Base-by-base conservation (phyloP, 208 protist species). In the Blastocrithidia nonstop region DNA sequence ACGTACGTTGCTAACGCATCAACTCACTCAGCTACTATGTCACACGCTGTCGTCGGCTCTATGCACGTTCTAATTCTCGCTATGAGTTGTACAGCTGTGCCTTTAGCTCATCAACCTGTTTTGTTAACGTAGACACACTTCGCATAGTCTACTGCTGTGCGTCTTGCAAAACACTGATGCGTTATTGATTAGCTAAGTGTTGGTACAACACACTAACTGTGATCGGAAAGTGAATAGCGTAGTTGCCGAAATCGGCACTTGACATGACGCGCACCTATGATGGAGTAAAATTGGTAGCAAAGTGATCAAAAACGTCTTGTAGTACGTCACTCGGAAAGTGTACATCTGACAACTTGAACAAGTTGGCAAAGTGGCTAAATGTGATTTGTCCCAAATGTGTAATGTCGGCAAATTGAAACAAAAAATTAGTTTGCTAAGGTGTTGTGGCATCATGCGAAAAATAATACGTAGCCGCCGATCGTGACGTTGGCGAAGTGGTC, bases 181-280 rank as follows among this genome's bases (percentile, higher is more conserved):
- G 57, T 27, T 76, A 61, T 22, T 67, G 65, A 35, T 72, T 79
- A n/a, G 50, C 73, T 38, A 79, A 57, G 21, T 72, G 71, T 42
- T 70, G 58, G 42, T 82, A 87, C 5, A 66, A 60, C 41, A 87
- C 65, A 50, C 67, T 80, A 45, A 82, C 52, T n/a, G 72, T 58
- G 7, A 82, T 70, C 2, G 51, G 61, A 35, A 87, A 87, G 45
- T 71, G 56, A 6, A 33, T 40, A n/a, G 66, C 71, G 50, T 76
- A 87, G 16, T 62, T 54, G 24, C 76, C 55, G 36, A 87, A 87
- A 42, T 58, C 56, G 6, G 69, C 60, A 43, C 69, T 43, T 15
- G 42, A 39, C 60, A 82, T 82, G 17, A 49, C 36, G 23, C 23
- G 42, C 6, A 57, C 24, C 7, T 13, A 39, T 21, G 36, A 33